Percentiles rank a stretch among this genome's conserved stretches.
Conservation (phyloP, 2,329 filamentous ascomycete genomes). For the Aspergillus cejpii region DNA sequence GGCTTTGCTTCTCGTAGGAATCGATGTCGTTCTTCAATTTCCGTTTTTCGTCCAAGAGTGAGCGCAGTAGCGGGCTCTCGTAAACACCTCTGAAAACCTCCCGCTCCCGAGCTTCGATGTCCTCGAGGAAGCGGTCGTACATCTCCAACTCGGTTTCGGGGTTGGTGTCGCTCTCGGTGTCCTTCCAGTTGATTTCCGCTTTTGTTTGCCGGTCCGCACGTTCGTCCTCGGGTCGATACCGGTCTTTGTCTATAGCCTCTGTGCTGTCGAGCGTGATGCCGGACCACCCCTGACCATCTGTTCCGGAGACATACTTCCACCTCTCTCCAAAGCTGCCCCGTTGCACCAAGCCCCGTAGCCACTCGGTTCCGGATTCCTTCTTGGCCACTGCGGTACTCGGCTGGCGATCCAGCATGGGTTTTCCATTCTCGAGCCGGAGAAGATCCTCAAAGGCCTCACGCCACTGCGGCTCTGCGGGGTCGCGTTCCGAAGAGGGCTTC, state of each 20-base stretch:
- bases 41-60: conserved; percentile 30
- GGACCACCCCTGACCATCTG: conserved; percentile 20
- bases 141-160: conserved; percentile 47
- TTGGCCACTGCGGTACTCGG: conserved; percentile 16
- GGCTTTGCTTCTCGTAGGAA: neutral
- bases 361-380: conserved; percentile 32
- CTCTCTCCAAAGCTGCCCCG: conserved; percentile 39
- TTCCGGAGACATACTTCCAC: conserved; percentile 30
- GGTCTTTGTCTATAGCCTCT: conserved; percentile 8
- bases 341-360: conserved; percentile 37
- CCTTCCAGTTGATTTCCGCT: conserved; percentile 25
- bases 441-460: conserved; percentile 56
- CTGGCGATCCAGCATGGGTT: conserved; percentile 36
- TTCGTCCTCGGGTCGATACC: conserved; percentile 9
- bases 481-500: conserved; percentile 28
- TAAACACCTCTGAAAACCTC: conserved; percentile 24
- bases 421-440: conserved; percentile 44
- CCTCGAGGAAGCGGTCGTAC: conserved; percentile 46
- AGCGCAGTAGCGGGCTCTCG: conserved; percentile 32
- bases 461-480: conserved; percentile 42
- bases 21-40: conserved; percentile 18
- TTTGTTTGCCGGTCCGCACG: conserved; percentile 8
- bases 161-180: conserved; percentile 24
- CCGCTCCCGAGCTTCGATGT: conserved; percentile 30
- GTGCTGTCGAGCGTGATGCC: conserved; percentile 19